Conservation (phyloP, 371 early-diverging fungal genomes). For the Mortierella sp. region DNA sequence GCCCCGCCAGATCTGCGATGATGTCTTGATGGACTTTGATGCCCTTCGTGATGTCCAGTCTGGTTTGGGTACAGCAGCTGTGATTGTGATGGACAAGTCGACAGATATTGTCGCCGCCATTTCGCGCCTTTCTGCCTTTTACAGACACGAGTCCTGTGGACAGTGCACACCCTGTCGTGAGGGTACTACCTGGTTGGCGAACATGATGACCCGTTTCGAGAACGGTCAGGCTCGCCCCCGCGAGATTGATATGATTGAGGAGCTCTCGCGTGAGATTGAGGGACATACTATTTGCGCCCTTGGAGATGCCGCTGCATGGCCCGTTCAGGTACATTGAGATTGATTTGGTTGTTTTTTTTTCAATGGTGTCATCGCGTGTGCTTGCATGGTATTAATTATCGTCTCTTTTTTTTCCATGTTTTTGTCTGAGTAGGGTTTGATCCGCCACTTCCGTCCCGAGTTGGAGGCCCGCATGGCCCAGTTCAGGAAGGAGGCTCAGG, state of each 20-base stretch:
- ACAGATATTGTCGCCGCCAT: conserved; percentile 95
- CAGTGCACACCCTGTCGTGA: conserved; percentile 99
- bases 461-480: conserved; percentile 88
- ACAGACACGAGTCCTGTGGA: conserved; percentile 97
- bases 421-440: conserved; percentile 77
- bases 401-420: background rate
- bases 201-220: conserved; percentile 97
- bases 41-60: conserved; percentile 94
- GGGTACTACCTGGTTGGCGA: conserved; percentile 94
- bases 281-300: conserved; percentile 99
- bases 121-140: conserved; percentile 92
- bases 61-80: conserved; percentile 96
- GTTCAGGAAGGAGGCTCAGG: conserved; percentile 58
- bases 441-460: conserved; percentile 95
- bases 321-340: conserved; percentile 75
- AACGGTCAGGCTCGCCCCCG: conserved; percentile 85
- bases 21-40: conserved; percentile 98
- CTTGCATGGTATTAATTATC: background rate
- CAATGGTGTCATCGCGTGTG: background rate
- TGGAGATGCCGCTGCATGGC: conserved; percentile 99
- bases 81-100: conserved; percentile 98
- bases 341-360: background rate
- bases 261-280: conserved; percentile 96
- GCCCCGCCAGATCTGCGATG: conserved; percentile 89
- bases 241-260: conserved; percentile 94